Base-by-base conservation (phyloP, 345 rosid genomes). In the Hevea brasiliensis region DNA sequence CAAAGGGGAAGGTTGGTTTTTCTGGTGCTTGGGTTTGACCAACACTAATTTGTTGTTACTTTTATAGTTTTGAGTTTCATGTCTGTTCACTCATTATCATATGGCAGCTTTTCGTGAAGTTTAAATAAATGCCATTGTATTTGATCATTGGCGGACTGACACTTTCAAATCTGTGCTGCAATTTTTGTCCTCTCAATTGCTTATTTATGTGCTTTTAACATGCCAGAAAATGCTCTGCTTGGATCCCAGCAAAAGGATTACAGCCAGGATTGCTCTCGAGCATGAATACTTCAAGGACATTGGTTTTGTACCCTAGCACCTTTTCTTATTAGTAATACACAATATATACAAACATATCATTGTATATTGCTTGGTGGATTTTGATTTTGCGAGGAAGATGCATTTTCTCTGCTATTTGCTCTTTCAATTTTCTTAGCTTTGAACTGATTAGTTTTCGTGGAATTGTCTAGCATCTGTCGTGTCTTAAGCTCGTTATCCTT, bases 281-380 rank as follows among this genome's bases (percentile, higher is more conserved):
- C 98, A 94, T 80, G 98, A 86, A 15, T 94, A 92, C 89, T 94
- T 94, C 90, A 90, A 84, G 89, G 99, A 94, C 79, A 70, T 79
- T 29, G 67, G 71, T 18, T 79, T 79, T 57, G 75, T 68, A 26
- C 74, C 81, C 3, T 79, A 70, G 55, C 60, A 42, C 61, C 53
- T 26, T 32, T 47, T 59, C 21, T 29, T 32, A 6, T 45, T 24
- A 41, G 21, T 9, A 24, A 21, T 6, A 44, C 13, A 23, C 10
- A 45, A 47, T 47, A 15, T 3, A 50, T 18, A 50, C n/a, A n/a
- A n/a, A n/a, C 3, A 50, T 50, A 15, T 15, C 21, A 50, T 50
- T 50, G 55, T 50, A 50, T 50, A 50, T 20, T 20, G 37, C 17
- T 50, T 50, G 55, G 21, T 50, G 15, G 21, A 50, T 50, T 50